Conservation (phyloP, 2,329 filamentous ascomycete genomes). For the Diaporthe vaccinii region DNA sequence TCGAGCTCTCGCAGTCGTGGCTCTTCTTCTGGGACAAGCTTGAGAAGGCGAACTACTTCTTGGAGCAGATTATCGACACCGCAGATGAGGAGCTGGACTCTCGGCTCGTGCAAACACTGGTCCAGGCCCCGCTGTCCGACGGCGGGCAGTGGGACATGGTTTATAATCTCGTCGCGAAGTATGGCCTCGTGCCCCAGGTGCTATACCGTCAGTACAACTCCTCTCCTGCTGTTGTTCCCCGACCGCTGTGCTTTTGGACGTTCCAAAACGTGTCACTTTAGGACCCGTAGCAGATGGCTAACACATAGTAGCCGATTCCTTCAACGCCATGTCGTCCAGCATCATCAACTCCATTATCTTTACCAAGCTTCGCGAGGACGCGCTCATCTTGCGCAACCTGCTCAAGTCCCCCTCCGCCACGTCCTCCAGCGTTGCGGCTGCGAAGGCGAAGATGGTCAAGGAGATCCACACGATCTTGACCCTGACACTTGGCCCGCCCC, state of each 20-base stretch:
- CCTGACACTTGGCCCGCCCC: constrained; percentile 84
- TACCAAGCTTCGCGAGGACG: constrained; percentile 89
- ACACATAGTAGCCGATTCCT: constrained; percentile 70
- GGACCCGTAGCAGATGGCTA: too few relatives aligned
- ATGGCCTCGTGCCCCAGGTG: constrained; percentile 86
- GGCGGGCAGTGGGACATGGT: constrained; percentile 96
- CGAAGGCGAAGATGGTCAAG: constrained; percentile 81
- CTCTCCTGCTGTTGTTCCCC: too few relatives aligned
- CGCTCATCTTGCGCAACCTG: constrained; percentile 76
- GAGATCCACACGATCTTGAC: constrained; percentile 88
- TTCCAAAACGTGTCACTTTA: too few relatives aligned
- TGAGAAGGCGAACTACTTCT: constrained; percentile 91
- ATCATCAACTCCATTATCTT: constrained; percentile 82
- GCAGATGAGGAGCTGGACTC: constrained; percentile 78
- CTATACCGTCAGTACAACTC: constrained; percentile 68
- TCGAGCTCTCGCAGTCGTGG: constrained; percentile 90
- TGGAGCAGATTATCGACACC: constrained; percentile 86
- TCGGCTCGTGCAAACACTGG: constrained; percentile 78
- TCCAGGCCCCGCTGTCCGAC: constrained; percentile 79
- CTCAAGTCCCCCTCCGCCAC: constrained; percentile 53
- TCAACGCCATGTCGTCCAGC: constrained; percentile 79
- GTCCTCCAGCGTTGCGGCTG: constrained; percentile 55
- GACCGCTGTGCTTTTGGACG: too few relatives aligned
- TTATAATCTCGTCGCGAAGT: constrained; percentile 86
- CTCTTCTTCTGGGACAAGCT: constrained; percentile 96